phyloP scores from a whole-genome alignment of 192 early-diverging fungal genomes.

The Backusella psychrophila region DNA sequence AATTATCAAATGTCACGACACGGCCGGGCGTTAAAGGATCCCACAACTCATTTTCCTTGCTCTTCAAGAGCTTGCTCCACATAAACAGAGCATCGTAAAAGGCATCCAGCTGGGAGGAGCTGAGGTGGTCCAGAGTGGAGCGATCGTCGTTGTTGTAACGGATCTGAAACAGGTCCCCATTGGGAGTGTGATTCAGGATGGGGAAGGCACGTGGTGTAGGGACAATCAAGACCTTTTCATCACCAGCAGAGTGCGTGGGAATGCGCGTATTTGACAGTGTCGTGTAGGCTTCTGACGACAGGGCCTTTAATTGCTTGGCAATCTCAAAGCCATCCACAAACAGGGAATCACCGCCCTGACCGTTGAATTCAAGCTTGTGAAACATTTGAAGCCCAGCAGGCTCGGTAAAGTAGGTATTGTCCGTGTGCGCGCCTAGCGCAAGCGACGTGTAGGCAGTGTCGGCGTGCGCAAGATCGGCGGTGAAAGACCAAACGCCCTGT shows the following conservation, averaged over 20 bases:
- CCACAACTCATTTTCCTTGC: slow-evolving; percentile 62
- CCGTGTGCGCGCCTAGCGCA: slow-evolving; percentile 75
- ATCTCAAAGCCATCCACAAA: slow-evolving; percentile 81
- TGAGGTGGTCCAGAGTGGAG: slow-evolving; percentile 52
- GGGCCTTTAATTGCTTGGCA: slow-evolving; percentile 57
- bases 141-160: slow-evolving; percentile 87
- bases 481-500: slow-evolving; percentile 73
- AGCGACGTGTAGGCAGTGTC: slow-evolving; percentile 82
- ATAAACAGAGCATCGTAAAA: slow-evolving; percentile 73
- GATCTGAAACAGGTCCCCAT: slow-evolving; percentile 60
- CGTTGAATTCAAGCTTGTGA: slow-evolving; percentile 68
- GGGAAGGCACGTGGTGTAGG: slow-evolving; percentile 58
- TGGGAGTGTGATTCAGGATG: slow-evolving; percentile 65
- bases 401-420: slow-evolving; percentile 88
- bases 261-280: slow-evolving; percentile 57
- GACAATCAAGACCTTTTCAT: slow-evolving; percentile 57
- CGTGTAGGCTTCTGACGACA: slow-evolving; percentile 57
- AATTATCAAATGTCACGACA: slow-evolving; percentile 80
- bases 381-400: slow-evolving; percentile 82
- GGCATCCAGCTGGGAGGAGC: slow-evolving; percentile 41
- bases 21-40: slow-evolving; percentile 64
- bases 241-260: slow-evolving; percentile 75
- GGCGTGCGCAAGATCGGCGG: slow-evolving; percentile 70
- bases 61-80: slow-evolving; percentile 61
- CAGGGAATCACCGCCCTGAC: slow-evolving; percentile 70